phyloP scores from a whole-genome alignment of 768 basidiomycete genomes.

The Pseudohyphozyma bogoriensis region DNA sequence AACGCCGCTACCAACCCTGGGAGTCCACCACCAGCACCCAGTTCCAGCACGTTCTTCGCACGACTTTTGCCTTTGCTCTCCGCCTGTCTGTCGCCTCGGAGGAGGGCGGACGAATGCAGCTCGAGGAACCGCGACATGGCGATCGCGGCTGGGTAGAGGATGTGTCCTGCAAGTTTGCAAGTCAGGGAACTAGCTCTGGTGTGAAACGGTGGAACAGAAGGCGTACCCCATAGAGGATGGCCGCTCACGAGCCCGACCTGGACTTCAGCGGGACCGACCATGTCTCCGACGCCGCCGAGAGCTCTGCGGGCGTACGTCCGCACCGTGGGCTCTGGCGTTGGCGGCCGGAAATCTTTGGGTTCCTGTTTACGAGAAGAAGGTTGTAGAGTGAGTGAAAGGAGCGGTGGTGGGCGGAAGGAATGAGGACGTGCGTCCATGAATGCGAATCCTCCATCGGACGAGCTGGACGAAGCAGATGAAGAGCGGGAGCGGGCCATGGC shows the following conservation, averaged over 20 bases:
- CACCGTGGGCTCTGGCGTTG: slow-evolving; percentile 21
- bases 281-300: slow-evolving; percentile 11
- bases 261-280: background rate
- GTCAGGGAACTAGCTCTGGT: background rate
- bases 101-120: slow-evolving; percentile 30
- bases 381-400: background rate
- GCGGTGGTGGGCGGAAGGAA: background rate
- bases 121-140: slow-evolving; percentile 34
- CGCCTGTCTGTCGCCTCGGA: too few relatives aligned
- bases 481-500: background rate
- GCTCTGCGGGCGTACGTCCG: slow-evolving; percentile 12
- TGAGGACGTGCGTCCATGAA: background rate
- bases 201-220: background rate
- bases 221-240: slow-evolving; percentile 28
- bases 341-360: slow-evolving; percentile 15
- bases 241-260: slow-evolving; percentile 25
- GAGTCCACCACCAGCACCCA: slow-evolving; percentile 86
- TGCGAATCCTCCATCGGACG: background rate
- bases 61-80: slow-evolving; percentile 21
- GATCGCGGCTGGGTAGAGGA: slow-evolving; percentile 36
- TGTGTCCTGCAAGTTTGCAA: slow-evolving; percentile 25
- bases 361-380: background rate
- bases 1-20: slow-evolving; percentile 67
- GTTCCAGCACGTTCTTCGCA: slow-evolving; percentile 57
- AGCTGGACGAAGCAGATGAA: background rate